phyloP scores from a whole-genome alignment of 169 alveolate genomes.

The Toxoplasma gondii region DNA sequence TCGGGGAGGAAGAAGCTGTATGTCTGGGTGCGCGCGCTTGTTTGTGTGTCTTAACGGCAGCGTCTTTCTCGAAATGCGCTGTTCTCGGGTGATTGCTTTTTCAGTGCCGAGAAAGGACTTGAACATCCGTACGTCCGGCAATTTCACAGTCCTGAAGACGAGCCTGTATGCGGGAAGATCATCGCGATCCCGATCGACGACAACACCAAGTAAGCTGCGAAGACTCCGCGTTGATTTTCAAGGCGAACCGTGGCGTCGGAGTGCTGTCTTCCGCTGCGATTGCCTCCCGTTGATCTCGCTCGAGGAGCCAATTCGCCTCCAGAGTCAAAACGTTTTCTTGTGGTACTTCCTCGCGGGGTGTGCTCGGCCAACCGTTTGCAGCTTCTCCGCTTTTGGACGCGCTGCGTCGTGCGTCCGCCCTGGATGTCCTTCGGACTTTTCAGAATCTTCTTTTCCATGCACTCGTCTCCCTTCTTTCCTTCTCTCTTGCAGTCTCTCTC shows the following conservation, averaged over 20 bases:
- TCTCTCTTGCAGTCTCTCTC: too few relatives aligned
- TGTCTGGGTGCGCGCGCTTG: background rate
- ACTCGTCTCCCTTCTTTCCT: too few relatives aligned
- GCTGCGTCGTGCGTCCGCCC: too few relatives aligned
- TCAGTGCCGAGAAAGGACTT: conserved; percentile 89
- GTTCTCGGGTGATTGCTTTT: background rate
- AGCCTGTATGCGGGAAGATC: conserved; percentile 83
- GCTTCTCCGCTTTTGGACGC: too few relatives aligned
- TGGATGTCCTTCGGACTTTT: too few relatives aligned
- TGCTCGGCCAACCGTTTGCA: too few relatives aligned
- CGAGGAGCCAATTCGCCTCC: background rate
- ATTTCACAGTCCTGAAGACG: conserved; percentile 92
- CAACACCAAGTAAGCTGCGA: conserved; percentile 69
- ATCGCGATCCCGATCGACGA: conserved; percentile 74
- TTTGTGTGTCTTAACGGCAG: background rate
- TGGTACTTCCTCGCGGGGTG: background rate
- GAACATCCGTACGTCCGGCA: conserved; percentile 90
- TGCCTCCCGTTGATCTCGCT: background rate
- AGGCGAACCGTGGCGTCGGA: background rate
- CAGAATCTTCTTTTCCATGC: too few relatives aligned
- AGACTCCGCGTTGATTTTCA: background rate
- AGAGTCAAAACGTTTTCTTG: conserved; percentile 10
- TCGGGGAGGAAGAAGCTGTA: too few relatives aligned
- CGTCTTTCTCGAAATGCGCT: too few relatives aligned
- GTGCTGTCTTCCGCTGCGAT: too few relatives aligned